phyloP scores from a whole-genome alignment of 306 rosid species.

The Ammopiptanthus mongolicus region DNA sequence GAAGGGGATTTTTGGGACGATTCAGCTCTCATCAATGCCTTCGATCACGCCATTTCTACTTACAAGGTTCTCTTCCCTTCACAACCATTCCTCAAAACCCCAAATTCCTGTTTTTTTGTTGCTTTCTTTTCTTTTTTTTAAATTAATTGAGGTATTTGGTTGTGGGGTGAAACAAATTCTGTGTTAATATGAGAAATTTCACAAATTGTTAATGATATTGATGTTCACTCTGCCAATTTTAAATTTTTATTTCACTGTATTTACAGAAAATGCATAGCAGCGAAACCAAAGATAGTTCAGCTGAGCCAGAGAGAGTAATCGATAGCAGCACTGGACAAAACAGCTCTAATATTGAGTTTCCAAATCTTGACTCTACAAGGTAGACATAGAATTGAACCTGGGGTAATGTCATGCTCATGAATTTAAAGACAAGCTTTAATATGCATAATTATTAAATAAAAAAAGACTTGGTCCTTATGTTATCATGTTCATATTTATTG shows the following conservation, averaged over 20 bases:
- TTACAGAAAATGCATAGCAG: slow-evolving; percentile 56
- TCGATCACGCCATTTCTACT: slow-evolving; percentile 61
- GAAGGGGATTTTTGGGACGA: slow-evolving; percentile 79
- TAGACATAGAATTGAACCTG: slow-evolving; percentile 5
- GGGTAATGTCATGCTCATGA: background rate
- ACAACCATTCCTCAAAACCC: background rate
- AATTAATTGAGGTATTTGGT: background rate
- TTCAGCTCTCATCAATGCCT: slow-evolving; percentile 71
- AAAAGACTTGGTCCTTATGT: background rate
- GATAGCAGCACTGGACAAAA: slow-evolving; percentile 17
- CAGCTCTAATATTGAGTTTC: background rate
- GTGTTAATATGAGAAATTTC: background rate
- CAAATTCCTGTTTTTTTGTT: background rate
- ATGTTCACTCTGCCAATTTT: background rate
- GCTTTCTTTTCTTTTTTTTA: background rate
- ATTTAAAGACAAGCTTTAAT: background rate
- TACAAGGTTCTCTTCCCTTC: slow-evolving; percentile 50
- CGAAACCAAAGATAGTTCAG: slow-evolving; percentile 15
- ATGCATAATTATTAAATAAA: background rate
- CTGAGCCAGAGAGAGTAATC: slow-evolving; percentile 12
- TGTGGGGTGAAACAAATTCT: background rate
- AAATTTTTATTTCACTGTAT: background rate
- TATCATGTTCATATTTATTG: background rate
- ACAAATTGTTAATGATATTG: background rate
- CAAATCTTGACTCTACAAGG: slow-evolving; percentile 35